Evolutionary conservation across 164 flowering plant genomes (phyloP), one percentile per base, ranked within the genome.

Genomic region (Stephania yunnanensis): DNA sequence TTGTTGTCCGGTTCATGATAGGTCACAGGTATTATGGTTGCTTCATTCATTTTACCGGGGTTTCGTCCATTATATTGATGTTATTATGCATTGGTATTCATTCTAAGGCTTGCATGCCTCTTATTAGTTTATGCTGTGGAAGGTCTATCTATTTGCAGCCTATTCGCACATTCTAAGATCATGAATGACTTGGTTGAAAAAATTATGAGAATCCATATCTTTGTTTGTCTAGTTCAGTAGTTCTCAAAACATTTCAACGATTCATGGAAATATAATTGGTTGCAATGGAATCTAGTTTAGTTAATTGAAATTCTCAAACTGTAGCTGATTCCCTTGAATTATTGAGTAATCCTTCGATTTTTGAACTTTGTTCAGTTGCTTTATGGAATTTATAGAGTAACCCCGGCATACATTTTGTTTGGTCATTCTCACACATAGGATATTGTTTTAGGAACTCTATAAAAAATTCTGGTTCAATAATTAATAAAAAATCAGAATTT

Each of bases 1-100:
- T 95, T 80, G 85, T 95, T n/a, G 76, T 93, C 30, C 88, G 98
- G 31, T 95, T 95, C 84, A 95, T 91, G 93, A 91, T 95, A 82
- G 99, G 99, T 46, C 99, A 91, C 81, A 92, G 98, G 99, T 95
- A 81, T 58, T 42, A 64, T 19, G 42, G 25, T 46, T 48, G 29
- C n/a, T 52, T 68, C n/a, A 61, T 50, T 72, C 42, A 68, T 17
- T 68, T 46, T 10, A 58, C 64, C 5, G 17, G 64, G n/a, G 19
- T 15, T n/a, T 58, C 64, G 10, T 36, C 10, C 55, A 9, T 50
- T 58, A 15, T 19, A 58, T 58, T 58, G 42, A 36, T 36, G 4
- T 36, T 36, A 36, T 36, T 36, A 50, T 50, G 55, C 55, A 50
- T 50, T 50, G 7, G 4, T 50, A 15, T 50, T 50, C 12, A 50